phyloP scores from a whole-genome alignment of 192 early-diverging fungal genomes.

The Thamnidium elegans region DNA sequence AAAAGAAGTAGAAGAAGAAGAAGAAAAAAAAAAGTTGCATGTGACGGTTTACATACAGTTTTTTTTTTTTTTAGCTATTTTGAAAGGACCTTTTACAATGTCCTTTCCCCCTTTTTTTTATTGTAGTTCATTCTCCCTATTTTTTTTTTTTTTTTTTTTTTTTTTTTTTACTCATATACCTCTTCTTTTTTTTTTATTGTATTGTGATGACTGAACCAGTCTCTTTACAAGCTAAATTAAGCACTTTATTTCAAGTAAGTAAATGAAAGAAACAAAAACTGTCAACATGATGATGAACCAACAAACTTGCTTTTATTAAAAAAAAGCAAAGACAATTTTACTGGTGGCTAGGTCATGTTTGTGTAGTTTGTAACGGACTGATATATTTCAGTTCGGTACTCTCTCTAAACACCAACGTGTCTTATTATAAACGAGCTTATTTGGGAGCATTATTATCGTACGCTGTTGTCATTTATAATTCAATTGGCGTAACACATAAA shows the following conservation, averaged over 20 bases:
- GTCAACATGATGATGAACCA: too few species aligned
- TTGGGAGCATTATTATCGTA: constrained; percentile 67
- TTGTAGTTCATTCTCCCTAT: constrained; percentile 1
- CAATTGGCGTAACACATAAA: constrained; percentile 56
- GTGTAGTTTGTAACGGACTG: constrained; percentile 30
- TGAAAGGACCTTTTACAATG: neutral
- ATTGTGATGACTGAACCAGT: neutral
- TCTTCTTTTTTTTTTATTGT: neutral
- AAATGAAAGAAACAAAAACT: neutral
- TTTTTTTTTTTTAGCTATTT: neutral
- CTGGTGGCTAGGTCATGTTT: constrained; percentile 52
- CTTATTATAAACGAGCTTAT: constrained; percentile 59
- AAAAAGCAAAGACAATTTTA: constrained; percentile 47
- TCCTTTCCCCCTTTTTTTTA: neutral
- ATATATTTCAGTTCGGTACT: constrained; percentile 43
- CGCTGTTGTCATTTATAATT: constrained; percentile 73
- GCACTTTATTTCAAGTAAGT: neutral
- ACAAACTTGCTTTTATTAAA: neutral
- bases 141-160: neutral
- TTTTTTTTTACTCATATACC: neutral
- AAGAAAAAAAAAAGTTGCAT: neutral
- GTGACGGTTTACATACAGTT: neutral
- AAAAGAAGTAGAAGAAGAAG: neutral
- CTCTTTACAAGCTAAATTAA: neutral
- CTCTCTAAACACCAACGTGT: constrained; percentile 36